Conservation (phyloP, 495 filamentous ascomycete genomes). For the Aspergillus homomorphus region DNA sequence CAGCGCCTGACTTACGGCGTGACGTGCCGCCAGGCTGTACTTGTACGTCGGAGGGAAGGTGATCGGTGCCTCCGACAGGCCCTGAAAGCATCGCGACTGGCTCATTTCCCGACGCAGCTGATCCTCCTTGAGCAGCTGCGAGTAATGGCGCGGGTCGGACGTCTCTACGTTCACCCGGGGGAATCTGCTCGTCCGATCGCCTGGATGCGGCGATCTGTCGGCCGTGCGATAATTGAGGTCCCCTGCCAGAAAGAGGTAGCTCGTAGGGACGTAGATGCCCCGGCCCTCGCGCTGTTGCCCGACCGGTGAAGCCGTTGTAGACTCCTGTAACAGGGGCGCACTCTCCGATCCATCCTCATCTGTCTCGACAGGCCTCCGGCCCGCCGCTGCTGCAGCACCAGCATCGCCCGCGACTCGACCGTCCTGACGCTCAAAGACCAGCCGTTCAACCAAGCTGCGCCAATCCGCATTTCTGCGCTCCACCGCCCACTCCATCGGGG, state of each 20-base stretch:
- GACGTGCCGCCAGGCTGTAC: constrained; percentile 50
- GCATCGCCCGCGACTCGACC: neutral
- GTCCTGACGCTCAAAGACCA: constrained; percentile 59
- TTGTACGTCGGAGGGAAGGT: constrained; percentile 94
- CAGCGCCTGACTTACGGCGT: constrained; percentile 26
- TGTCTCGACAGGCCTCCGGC: constrained; percentile 7
- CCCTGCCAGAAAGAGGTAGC: constrained; percentile 81
- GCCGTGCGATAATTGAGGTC: constrained; percentile 94
- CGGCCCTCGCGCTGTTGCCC: constrained; percentile 17
- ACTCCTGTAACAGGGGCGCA: constrained; percentile 38
- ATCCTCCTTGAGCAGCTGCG: constrained; percentile 65
- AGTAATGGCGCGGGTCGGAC: constrained; percentile 50
- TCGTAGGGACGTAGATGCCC: constrained; percentile 66
- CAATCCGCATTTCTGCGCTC: constrained; percentile 78
- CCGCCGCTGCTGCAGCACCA: neutral
- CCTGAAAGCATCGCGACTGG: constrained; percentile 66
- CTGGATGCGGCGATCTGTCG: constrained; percentile 50
- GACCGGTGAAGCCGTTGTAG: constrained; percentile 16
- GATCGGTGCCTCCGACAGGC: constrained; percentile 69
- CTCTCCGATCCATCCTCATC: constrained; percentile 37
- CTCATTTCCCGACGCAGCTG: constrained; percentile 70
- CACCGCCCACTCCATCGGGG: constrained; percentile 73
- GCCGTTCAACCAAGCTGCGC: constrained; percentile 70
- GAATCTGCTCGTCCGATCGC: constrained; percentile 49
- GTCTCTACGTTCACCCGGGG: constrained; percentile 54